Evolutionary conservation across 2,329 filamentous ascomycete genomes (phyloP), one percentile per base, ranked within the genome.

Genomic region (Pestalotiopsis sp.): DNA sequence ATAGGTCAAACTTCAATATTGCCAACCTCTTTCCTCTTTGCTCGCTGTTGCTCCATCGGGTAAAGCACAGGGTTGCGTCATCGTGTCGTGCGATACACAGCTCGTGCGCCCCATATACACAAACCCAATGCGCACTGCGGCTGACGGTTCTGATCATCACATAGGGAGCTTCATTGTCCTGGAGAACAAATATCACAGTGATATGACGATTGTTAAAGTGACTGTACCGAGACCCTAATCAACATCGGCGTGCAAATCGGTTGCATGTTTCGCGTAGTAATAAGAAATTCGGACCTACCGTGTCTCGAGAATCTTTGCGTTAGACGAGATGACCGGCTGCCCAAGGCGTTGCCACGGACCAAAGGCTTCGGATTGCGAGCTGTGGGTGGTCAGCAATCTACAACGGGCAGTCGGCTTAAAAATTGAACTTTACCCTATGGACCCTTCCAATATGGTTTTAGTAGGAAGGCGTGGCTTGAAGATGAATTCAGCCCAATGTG

Each of bases 401-500:
- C 2, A 9, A 61, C 38, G 59, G 17, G 6, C 12, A 9, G 25
- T 20, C 4, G 13, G 59, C 6, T 17, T 9, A 27, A 4, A 36
- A 13, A 12, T n/a, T 7, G 13, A n/a, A 9, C 5, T 17, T 14
- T 36, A 83, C 81, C 70, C 69, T 74, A 74, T 73, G 62, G 75
- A 76, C 69, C 84, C 80, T 72, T 82, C 84, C 65, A 90, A 77
- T 4, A 82, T 80, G 4, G 86, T 89, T 13, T 84, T 80, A 12
- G 83, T 84, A 0, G 87, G 83, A 52, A 88, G 78, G 0, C 86
- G 85, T 23, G 85, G 80, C 0, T 86, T 85, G 71, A 91, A 90
- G 27, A 91, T 88, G 56, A 86, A 83, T 72, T 89, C 84, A 5
- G 88, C 87, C 89, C 89, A 91, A 73, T 91, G 88, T 4, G 82